Conservation (phyloP, 2,329 filamentous ascomycete species). For the Neospermospora avenae region DNA sequence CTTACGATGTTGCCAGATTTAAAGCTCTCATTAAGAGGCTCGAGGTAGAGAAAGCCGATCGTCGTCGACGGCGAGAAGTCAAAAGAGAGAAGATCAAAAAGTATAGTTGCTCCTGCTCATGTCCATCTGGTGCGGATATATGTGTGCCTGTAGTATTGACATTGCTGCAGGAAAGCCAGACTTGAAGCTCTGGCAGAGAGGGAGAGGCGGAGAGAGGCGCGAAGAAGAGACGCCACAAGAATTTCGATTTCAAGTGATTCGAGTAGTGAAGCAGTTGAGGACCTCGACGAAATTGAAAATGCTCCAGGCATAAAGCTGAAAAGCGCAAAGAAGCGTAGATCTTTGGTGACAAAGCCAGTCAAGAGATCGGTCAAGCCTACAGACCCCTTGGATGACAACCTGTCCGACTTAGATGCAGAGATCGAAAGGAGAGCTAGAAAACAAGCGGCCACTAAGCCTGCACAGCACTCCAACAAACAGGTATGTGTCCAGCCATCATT, state of each 20-base stretch:
- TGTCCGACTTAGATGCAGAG: background rate
- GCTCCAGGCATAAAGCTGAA: background rate
- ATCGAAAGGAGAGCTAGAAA: background rate
- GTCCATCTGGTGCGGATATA: background rate
- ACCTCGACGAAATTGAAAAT: constrained; percentile 15
- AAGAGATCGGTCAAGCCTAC: background rate
- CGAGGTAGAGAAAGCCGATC: constrained; percentile 19
- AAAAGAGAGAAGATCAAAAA: constrained; percentile 23
- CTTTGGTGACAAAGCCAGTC: background rate
- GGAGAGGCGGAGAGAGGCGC: constrained; percentile 20
- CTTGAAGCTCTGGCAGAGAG: constrained; percentile 10
- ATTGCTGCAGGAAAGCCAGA: background rate
- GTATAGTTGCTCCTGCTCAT: constrained; percentile 5
- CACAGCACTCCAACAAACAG: background rate
- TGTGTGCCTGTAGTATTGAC: background rate
- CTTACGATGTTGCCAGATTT: constrained; percentile 26
- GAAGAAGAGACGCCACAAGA: constrained; percentile 5
- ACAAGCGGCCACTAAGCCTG: background rate
- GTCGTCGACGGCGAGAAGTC: constrained; percentile 20
- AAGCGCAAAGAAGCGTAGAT: background rate
- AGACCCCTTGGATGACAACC: background rate
- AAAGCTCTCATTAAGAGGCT: constrained; percentile 12
- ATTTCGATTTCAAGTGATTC: constrained; percentile 22
- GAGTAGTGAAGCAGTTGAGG: constrained; percentile 32
- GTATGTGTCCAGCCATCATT: too few relatives aligned